Percentiles rank a stretch among this genome's conserved stretches.
These are phyloP conservation scores for Fusarium hainanense DNA, from an alignment of 2,329 filamentous ascomycete genomes.

Conservation along the genomic window DNA sequence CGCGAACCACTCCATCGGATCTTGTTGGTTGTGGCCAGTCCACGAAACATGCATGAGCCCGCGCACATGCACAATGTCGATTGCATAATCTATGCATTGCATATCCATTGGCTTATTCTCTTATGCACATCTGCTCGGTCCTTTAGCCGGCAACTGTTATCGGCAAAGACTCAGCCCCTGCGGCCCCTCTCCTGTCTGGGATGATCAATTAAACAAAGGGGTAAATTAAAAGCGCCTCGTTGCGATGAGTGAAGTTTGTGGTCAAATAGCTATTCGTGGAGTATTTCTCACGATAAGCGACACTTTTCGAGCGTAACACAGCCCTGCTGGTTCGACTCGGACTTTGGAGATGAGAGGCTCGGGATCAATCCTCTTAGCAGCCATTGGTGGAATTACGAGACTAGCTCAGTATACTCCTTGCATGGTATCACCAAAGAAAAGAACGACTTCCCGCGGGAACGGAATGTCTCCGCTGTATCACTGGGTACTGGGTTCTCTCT, in stretches of 20 bases:
- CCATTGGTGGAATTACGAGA: neutral
- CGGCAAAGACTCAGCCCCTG: neutral
- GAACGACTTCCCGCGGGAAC: too few relatives aligned
- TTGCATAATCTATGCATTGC: too few relatives aligned
- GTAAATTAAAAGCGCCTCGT: neutral
- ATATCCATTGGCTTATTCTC: neutral
- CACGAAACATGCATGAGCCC: neutral
- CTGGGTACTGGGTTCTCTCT: too few relatives aligned
- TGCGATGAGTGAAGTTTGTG: rapidly evolving
- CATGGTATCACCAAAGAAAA: neutral
- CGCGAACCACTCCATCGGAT: neutral
- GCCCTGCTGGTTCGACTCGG: neutral
- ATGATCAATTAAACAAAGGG: neutral
- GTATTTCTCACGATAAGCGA: neutral
- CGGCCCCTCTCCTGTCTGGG: neutral
- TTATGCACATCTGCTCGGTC: neutral
- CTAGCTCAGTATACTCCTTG: neutral
- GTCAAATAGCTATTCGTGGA: neutral
- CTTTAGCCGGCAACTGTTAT: neutral
- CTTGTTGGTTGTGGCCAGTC: neutral
- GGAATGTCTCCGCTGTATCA: too few relatives aligned
- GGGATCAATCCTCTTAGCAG: rapidly evolving
- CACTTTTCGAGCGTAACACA: neutral
- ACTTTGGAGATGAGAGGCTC: neutral
- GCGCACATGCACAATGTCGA: too few relatives aligned